Conservation (phyloP, 495 filamentous ascomycete genomes). For the Penicillium arizonense region DNA sequence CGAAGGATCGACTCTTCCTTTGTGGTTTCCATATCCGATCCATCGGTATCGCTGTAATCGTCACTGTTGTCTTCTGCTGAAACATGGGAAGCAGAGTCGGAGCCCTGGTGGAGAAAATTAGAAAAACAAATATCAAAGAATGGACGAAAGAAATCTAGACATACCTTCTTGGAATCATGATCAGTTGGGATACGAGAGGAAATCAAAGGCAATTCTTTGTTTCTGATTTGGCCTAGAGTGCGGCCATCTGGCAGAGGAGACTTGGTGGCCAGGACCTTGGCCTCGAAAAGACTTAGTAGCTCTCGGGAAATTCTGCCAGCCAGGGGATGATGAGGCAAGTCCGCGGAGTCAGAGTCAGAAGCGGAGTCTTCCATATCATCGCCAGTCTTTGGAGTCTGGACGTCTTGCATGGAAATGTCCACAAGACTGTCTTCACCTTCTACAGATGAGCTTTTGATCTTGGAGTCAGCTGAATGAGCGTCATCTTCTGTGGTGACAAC, state of each 20-base stretch:
- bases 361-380: conserved; percentile 14
- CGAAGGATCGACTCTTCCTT: conserved; percentile 57
- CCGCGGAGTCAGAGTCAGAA: conserved; percentile 2
- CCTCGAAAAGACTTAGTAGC: conserved; percentile 68
- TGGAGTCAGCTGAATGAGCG: conserved; percentile 65
- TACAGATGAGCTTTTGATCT: conserved; percentile 71
- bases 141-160: not conserved
- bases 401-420: conserved; percentile 81
- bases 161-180: conserved; percentile 14
- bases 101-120: not conserved
- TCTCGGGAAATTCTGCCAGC: conserved; percentile 48
- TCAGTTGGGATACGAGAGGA: conserved; percentile 43
- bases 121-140: not conserved
- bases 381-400: conserved; percentile 29
- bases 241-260: conserved; percentile 64
- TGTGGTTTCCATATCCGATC: conserved; percentile 10
- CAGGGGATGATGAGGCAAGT: conserved; percentile 25
- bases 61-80: conserved; percentile 18
- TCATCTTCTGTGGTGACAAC: conserved; percentile 73
- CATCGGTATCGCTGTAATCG: conserved; percentile 11
- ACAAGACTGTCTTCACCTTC: conserved; percentile 90
- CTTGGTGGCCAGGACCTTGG: conserved; percentile 56
- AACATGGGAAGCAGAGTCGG: not conserved
- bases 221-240: conserved; percentile 37
- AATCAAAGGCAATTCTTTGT: conserved; percentile 55